phyloP scores from a whole-genome alignment of 2,329 filamentous ascomycete species.

The Monosporascus sp. region DNA sequence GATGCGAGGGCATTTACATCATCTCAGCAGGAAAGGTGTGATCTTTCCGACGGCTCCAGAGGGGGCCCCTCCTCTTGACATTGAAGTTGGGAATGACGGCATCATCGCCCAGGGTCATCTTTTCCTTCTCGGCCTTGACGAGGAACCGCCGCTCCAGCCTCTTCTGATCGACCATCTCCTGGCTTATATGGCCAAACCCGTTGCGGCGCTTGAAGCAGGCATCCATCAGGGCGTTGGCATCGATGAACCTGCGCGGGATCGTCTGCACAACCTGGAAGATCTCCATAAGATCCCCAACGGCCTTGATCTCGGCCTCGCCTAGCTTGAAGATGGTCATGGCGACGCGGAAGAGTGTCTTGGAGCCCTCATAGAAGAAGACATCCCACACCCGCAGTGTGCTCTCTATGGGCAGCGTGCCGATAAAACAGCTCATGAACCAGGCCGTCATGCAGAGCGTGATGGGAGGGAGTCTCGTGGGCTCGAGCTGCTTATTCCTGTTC shows the following conservation, averaged over 20 bases:
- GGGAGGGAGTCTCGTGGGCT: constrained; percentile 64
- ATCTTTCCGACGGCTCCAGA: constrained; percentile 40
- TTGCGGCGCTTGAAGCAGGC: constrained; percentile 75
- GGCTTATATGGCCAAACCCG: constrained; percentile 75
- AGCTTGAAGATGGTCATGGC: constrained; percentile 88
- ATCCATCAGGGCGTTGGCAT: constrained; percentile 78
- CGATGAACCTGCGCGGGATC: constrained; percentile 72
- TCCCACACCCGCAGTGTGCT: constrained; percentile 92
- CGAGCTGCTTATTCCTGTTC: constrained; percentile 33
- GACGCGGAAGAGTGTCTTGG: constrained; percentile 88
- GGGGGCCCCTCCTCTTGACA: constrained; percentile 35
- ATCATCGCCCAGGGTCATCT: constrained; percentile 20
- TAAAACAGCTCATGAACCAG: constrained; percentile 98
- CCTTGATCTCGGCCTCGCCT: constrained; percentile 73
- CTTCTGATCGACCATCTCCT: constrained; percentile 73
- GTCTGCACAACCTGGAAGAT: constrained; percentile 92
- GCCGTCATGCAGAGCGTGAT: constrained; percentile 90
- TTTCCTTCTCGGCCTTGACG: constrained; percentile 41
- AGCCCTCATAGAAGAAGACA: constrained; percentile 91
- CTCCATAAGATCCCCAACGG: constrained; percentile 82
- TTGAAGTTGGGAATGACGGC: constrained; percentile 28
- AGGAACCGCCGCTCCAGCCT: constrained; percentile 60
- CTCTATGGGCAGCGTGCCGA: constrained; percentile 87
- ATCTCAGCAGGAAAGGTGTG: constrained; percentile 20
- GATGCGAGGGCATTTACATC: neutral